These are phyloP conservation scores for Globisporangium camurandrum DNA, from an alignment of 352 stramenopile genomes.

Conservation along the genomic window DNA sequence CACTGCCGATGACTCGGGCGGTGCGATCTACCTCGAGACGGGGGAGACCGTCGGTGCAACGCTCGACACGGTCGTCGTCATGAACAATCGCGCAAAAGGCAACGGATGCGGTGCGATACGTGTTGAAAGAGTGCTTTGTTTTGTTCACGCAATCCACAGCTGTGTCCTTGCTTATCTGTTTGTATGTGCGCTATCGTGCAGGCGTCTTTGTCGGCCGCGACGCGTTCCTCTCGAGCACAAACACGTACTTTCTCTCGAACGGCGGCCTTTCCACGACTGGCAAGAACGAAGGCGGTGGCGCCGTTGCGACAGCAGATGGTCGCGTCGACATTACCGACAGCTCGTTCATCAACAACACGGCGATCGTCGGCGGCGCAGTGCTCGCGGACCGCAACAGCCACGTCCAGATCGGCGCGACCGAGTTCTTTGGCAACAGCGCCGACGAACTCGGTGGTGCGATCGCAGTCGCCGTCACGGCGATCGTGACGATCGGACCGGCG, in stretches of 20 bases:
- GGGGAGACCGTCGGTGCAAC: conserved; percentile 29
- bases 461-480: conserved; percentile 12
- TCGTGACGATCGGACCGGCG: conserved; percentile 7
- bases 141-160: no score
- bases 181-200: conserved; percentile 3
- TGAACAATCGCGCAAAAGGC: conserved; percentile 31
- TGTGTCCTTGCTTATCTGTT: background rate
- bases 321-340: conserved; percentile 23
- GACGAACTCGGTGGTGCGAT: conserved; percentile 42
- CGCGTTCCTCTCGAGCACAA: conserved; percentile 16
- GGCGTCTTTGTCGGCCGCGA: conserved; percentile 47
- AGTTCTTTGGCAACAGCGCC: conserved; percentile 37
- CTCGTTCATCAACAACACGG: conserved; percentile 39
- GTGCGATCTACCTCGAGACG: conserved; percentile 46
- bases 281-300: conserved; percentile 52
- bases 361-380: conserved; percentile 32
- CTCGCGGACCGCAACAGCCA: conserved; percentile 27
- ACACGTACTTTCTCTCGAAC: conserved; percentile 28
- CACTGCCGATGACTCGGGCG: conserved; percentile 47
- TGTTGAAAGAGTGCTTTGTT: no score
- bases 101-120: conserved; percentile 42
- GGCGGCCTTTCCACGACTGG: conserved; percentile 33
- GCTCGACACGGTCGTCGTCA: conserved; percentile 19
- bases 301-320: conserved; percentile 33
- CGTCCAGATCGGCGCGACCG: conserved; percentile 12